Conservation (phyloP, 2,329 filamentous ascomycete species). For the Ophiostoma ips region DNA sequence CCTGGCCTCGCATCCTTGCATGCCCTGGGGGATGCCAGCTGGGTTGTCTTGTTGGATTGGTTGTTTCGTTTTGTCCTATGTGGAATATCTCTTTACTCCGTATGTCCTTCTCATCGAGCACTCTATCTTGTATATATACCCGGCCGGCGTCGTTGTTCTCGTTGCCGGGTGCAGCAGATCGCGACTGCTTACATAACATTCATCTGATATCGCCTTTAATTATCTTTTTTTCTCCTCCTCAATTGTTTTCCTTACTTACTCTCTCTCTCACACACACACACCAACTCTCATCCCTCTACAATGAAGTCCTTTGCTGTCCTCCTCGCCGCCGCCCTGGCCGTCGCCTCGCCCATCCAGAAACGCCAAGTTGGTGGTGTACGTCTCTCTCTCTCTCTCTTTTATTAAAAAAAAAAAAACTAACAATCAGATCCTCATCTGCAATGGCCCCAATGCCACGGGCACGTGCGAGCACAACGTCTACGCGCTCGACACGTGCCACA, state of each 20-base stretch:
- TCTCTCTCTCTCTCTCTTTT: slow-evolving; percentile 6
- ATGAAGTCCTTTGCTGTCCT: slow-evolving; percentile 11
- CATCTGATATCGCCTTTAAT: background rate
- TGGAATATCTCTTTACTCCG: too few species aligned
- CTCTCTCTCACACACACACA: background rate
- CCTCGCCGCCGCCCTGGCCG: slow-evolving; percentile 8
- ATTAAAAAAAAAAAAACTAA: background rate
- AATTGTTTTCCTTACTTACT: background rate
- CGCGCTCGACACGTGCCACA: slow-evolving; percentile 29
- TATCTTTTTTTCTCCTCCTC: background rate
- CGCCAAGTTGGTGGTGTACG: slow-evolving; percentile 34
- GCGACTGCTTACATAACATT: background rate
- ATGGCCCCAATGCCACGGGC: slow-evolving; percentile 34
- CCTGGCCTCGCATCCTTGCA: too few species aligned
- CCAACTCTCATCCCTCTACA: background rate
- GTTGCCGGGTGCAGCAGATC: too few species aligned
- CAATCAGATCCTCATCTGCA: slow-evolving; percentile 34
- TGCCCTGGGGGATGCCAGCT: too few species aligned
- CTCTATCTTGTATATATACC: too few species aligned
- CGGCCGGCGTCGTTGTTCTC: too few species aligned
- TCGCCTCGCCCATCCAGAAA: slow-evolving; percentile 22
- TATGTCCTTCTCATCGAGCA: too few species aligned
- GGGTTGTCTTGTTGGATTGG: too few species aligned
- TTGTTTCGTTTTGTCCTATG: too few species aligned
- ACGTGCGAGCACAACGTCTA: slow-evolving; percentile 30